Evolutionary conservation across 176 grass and related monocot species (phyloP).

Genomic region (Juncus effusus): DNA sequence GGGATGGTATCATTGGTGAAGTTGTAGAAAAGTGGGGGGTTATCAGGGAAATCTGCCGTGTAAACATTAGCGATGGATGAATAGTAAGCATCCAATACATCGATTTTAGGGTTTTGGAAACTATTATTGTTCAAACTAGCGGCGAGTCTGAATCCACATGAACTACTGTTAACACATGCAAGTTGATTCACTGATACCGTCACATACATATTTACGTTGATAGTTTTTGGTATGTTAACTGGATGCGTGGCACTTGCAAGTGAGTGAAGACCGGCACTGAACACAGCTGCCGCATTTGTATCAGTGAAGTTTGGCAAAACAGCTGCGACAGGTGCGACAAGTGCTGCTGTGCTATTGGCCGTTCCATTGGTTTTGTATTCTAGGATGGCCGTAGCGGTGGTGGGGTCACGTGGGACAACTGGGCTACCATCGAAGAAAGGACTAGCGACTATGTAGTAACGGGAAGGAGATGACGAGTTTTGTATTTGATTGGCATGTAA

Average conservation of each 20-base stretch:
- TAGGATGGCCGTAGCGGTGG: slow-evolving; percentile 21
- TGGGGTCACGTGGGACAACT: neutral
- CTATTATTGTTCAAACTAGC: slow-evolving; percentile 48
- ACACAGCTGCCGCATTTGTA: neutral
- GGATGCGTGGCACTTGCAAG: slow-evolving; percentile 9
- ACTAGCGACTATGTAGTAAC: slow-evolving; percentile 25
- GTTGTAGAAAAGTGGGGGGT: slow-evolving; percentile 43
- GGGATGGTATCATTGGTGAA: slow-evolving; percentile 1
- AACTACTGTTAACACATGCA: slow-evolving; percentile 9
- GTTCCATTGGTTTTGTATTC: slow-evolving; percentile 19
- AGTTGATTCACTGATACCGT: slow-evolving; percentile 1
- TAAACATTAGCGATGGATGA: slow-evolving; percentile 17
- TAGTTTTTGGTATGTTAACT: slow-evolving; percentile 2
- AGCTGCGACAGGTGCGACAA: neutral
- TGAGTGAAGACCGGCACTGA: slow-evolving; percentile 10
- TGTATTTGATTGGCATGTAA: slow-evolving; percentile 27
- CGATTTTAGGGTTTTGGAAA: slow-evolving; percentile 47
- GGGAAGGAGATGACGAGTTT: slow-evolving; percentile 28
- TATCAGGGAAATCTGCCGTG: slow-evolving; percentile 44
- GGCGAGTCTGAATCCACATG: neutral
- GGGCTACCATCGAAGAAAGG: slow-evolving; percentile 2
- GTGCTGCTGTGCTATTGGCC: neutral
- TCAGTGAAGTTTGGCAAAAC: slow-evolving; percentile 5
- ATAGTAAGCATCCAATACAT: slow-evolving; percentile 51
- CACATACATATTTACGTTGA: slow-evolving; percentile 14